Evolutionary conservation across 2,329 filamentous ascomycete species (phyloP), one percentile per base, ranked within the genome.

Genomic region (Ramularia endophylla): DNA sequence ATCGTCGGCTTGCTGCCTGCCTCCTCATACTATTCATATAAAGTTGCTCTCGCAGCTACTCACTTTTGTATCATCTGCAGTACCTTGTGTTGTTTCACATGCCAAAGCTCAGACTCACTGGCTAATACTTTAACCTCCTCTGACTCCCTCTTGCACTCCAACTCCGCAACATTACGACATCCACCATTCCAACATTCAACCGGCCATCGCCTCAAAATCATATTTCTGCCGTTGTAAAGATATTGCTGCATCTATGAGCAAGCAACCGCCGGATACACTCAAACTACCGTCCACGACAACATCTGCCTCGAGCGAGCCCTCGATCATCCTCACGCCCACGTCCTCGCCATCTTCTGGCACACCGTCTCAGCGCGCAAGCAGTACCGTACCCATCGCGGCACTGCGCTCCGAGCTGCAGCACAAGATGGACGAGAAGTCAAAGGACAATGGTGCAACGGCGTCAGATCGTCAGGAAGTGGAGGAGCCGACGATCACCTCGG

Each of bases 151-250:
- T 11, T 11, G 11, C 11, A 11, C 11, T 6, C 11, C 6, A 25
- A 25, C 6, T 11, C 22, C 22, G 6, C 22, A 11, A 11, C 22
- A 25, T 25, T 11, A 6, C 22, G 22, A 25, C 22, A 25, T n/a
- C n/a, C n/a, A n/a, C n/a, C 22, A 25, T 25, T 25, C 22, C 22
- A 25, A 6, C 22, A 6, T 25, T 6, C 22, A 25, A 25, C 11
- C 22, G 6, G 6, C 22, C 6, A 6, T 11, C 22, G 22, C 22
- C 22, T 25, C 11, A 11, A 6, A 6, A 6, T 6, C 11, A 6
- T 25, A 25, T 25, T 25, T 94, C 87, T 94, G 51, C 48, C n/a
- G n/a, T n/a, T 25, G 22, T 25, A 6, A 6, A 25, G 6, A 6
- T 25, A 25, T 25, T 25, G 94, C 87, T 94, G 51, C 48, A 45